Evolutionary conservation across 495 filamentous ascomycete genomes (phyloP), one percentile per base, ranked within the genome.

Genomic region (Paragyromitra xinjiangensis): DNA sequence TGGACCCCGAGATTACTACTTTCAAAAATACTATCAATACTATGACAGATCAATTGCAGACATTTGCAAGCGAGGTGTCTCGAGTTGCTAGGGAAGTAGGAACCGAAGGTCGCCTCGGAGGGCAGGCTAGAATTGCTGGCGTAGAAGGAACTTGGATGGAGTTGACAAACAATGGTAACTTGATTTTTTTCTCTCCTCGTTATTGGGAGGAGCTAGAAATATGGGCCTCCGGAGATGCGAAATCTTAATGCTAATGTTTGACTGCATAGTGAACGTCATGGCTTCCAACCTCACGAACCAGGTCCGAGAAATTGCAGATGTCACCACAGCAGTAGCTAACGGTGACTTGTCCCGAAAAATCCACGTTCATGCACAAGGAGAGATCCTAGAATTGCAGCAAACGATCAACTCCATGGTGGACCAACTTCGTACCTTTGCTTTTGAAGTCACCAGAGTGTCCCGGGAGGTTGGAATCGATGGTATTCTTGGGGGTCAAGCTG

Each of bases 341-440:
- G 95, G 95, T 83, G 95, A 99, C 86, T 86, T 99, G 71, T 97
- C 93, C 77, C 92, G 95, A 84, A 98, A 98, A 84, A 97, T 99
- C 75, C 92, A 96, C 82, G 91, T 94, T 83, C 93, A 94, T 24
- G 96, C 95, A 70, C 91, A 93, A 81, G 95, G 95, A 80, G 96
- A 99, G 86, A 98, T 99, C 79, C 86, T 97, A 42, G 92, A 98
- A 83, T 87, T 99, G 26, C 96, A 99, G 83, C 93, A 97, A 82
- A 99, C 95, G 0, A 98, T 99, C 80, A 99, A 99, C 81, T 97
- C 92, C 83, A 99, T 99, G 95, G 96, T 99, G 82, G 95, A 97
- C 80, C 95, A 99, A 85, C 87, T 99, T 62, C 91, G 94, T 70
- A 97, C 94, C 11, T 99, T 99, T 85, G 95, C 95, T 55, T 95